These are phyloP conservation scores for Phytophthora kernoviae DNA, from an alignment of 352 stramenopile species.

Conservation along the genomic window DNA sequence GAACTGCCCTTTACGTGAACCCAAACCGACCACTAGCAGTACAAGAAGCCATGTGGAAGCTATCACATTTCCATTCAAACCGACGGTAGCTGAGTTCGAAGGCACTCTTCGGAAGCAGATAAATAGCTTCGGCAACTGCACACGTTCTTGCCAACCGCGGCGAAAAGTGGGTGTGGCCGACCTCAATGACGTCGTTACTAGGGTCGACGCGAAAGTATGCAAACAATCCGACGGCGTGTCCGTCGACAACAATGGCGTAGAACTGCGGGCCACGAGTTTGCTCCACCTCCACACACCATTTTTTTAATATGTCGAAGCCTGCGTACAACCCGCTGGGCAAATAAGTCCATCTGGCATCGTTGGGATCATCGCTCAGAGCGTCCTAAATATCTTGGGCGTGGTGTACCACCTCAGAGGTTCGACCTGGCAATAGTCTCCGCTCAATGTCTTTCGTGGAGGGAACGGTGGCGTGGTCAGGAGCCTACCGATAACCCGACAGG, in stretches of 20 bases:
- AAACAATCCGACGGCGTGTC: constrained; percentile 9
- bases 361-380: constrained; percentile 11
- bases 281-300: constrained; percentile 2
- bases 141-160: constrained; percentile 10
- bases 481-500: constrained; percentile 9
- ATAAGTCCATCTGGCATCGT: constrained; percentile 21
- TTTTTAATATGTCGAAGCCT: constrained; percentile 14
- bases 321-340: constrained; percentile 13
- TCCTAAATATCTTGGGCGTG: constrained; percentile 20
- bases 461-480: constrained; percentile 13
- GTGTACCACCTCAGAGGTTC: constrained; percentile 7
- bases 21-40: constrained; percentile 10
- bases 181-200: constrained; percentile 17
- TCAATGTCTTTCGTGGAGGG: constrained; percentile 8
- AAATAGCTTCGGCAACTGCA: constrained; percentile 20
- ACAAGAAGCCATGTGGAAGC: constrained; percentile 11
- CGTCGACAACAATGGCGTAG: constrained; percentile 24
- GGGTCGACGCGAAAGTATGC: constrained; percentile 17
- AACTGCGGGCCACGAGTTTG: constrained; percentile 8
- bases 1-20: constrained; percentile 27
- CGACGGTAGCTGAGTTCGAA: constrained; percentile 22
- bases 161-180: constrained; percentile 24
- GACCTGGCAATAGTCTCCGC: constrained; percentile 14
- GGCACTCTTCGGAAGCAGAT: constrained; percentile 14
- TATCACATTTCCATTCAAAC: constrained; percentile 25